Base-by-base conservation (phyloP, 208 protist genomes). In the Leishmania aethiopica region DNA sequence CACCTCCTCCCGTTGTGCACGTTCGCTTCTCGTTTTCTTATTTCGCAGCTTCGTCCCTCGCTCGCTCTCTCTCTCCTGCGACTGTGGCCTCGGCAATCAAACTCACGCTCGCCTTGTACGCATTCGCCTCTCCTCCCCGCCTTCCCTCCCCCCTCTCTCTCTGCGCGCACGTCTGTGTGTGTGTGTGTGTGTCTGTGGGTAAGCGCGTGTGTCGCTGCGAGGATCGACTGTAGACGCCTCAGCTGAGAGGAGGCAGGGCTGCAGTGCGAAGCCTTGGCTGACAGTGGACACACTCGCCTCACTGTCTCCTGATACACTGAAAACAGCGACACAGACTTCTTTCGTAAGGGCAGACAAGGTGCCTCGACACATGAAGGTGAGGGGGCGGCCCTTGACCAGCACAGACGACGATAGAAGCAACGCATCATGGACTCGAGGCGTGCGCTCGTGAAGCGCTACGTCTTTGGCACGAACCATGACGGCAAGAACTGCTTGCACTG, bases 371-470 rank as follows among this genome's bases (percentile, higher is more conserved):
- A 35, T 22, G 42, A 47, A 2, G 69, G 35, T 53, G 28, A 67
- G 64, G 37, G 6, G 69, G 28, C 10, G 25, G 42, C 17, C 42
- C 25, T 73, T 49, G 40, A 3, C 19, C 47, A 42, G n/a, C n/a
- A 60, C n/a, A 42, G 32, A 28, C 37, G 17, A 59, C 28, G 5
- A 19, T 2, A 45, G 11, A 42, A 1, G 7, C 17, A 28, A 25
- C n/a, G 32, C 40, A 78, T 47, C 32, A 81, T 84, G 53, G 90
- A 91, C 55, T 79, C 92, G 45, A 85, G 78, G 22, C 91, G 89
- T 19, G 80, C 67, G 42, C 79, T 97, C 57, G 91, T 91, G 40
- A 95, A 94, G 88, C 91, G 94, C 25, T 94, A 97, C 79, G 94
- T 91, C 10, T 97, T 97, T 78, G 96, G 96, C 45, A 80, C 95